Evolutionary conservation across 2,329 filamentous ascomycete species (phyloP), one percentile per base, ranked within the genome.

Genomic region (Arthrobotrys conoides): DNA sequence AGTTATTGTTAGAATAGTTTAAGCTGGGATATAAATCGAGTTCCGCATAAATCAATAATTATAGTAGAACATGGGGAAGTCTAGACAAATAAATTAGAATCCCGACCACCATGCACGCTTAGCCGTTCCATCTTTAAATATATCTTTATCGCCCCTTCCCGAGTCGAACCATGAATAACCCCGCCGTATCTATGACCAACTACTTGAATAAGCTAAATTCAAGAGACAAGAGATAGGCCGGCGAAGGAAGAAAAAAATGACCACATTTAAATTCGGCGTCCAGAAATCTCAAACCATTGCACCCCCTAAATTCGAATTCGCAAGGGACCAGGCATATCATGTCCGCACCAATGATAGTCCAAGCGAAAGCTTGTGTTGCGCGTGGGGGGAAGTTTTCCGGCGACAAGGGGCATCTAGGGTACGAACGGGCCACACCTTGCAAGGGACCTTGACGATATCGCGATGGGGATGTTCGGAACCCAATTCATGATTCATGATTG

Each of bases 291-390:
- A 61, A 61, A 61, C 57, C 36, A n/a, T 27, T 44, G 12, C n/a
- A n/a, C 57, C 57, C 33, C 57, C 36, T 44, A 61, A 61, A 22
- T 44, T 44, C 20, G 33, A n/a, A n/a, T n/a, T n/a, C 57, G 6
- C 27, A 61, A 24, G 57, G 70, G 51, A 66, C 59, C 59, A 72
- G 38, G 69, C 59, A 59, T 38, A 14, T 59, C 53, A n/a, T n/a
- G 30, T 14, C 53, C n/a, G 53, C 53, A 59, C 53, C 53, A 59
- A 59, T 59, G 53, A 44, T 24, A 44, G 33, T 20, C 36, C 33
- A 61, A 61, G 57, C 57, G 44, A 41, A 66, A 67, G 22, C 27
- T 51, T 67, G 70, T 61, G 70, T 73, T 73, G 70, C 8, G n/a
- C 61, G 70, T 73, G 70, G 70, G 70, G 70, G 70, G 18, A 6